Evolutionary conservation across 495 filamentous ascomycete genomes (phyloP), one percentile per base, ranked within the genome.

Genomic region (Talaromyces proteolyticus): DNA sequence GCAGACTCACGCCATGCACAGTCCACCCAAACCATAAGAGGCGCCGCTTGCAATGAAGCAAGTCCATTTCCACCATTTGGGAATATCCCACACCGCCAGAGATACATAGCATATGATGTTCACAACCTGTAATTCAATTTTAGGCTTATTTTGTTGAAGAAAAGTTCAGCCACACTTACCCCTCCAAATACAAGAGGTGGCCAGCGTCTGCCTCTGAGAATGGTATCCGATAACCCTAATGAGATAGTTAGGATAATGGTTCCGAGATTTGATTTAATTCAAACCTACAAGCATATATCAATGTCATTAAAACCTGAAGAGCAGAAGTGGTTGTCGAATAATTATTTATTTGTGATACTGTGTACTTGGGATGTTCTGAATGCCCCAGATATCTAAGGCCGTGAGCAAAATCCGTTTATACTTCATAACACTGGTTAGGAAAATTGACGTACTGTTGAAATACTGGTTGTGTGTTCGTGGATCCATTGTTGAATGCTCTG

Each of bases 141-240:
- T 3, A 36, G 29, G 16, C 21, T 10, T 40, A 10, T 3, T 17
- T 11, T 41, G 8, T 38, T 2, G 4, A 1, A 18, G 63, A 64
- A 44, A 61, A 72, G 11, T 56, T 38, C 61, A 40, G 46, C 60
- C 53, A 23, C 66, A 67, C 56, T 60, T 53, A 61, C 73, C 47
- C 59, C 82, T 42, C 58, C 80, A 58, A 72, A 72, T 61, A 71
- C 66, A 66, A 64, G 72, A 14, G 78, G 72, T 12, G 78, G 79
- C 79, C 78, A 82, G 8, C 81, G 67, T 20, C 62, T 69, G 8
- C 80, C 81, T 25, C 64, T 62, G 18, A 81, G 70, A 4, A 82
- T 41, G 0, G 73, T 70, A 57, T 85, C 81, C 0, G 70, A 74
- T 12, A 61, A 59, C 69, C 68, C 65, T 70, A 40, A 3, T 19